phyloP scores from a whole-genome alignment of 441 rosid genomes.

The Bruguiera hainesii region DNA sequence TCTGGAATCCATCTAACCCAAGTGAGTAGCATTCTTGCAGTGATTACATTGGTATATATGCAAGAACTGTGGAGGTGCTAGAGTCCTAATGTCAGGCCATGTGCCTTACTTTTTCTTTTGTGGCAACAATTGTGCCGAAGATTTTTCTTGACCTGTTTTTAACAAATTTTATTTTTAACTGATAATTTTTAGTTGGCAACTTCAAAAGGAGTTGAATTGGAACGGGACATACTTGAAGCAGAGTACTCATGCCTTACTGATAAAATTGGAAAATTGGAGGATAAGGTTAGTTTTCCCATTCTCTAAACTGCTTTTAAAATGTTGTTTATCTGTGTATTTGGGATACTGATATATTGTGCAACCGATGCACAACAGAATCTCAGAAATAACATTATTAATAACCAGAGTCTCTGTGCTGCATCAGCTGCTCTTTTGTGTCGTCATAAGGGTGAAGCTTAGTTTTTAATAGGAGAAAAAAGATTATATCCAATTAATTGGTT shows the following conservation, averaged over 20 bases:
- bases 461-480: too few relatives aligned
- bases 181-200: slow-evolving; percentile 47
- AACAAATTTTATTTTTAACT: slow-evolving; percentile 22
- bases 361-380: neutral
- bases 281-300: slow-evolving; percentile 55
- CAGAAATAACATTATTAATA: too few relatives aligned
- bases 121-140: neutral
- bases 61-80: neutral
- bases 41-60: slow-evolving; percentile 12
- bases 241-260: slow-evolving; percentile 67
- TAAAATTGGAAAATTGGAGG: slow-evolving; percentile 59
- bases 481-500: too few relatives aligned
- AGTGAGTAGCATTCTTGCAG: slow-evolving; percentile 37
- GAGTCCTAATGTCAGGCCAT: neutral
- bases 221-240: slow-evolving; percentile 71
- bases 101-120: slow-evolving; percentile 14
- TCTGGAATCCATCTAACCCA: slow-evolving; percentile 42
- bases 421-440: too few relatives aligned
- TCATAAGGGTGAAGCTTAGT: too few relatives aligned
- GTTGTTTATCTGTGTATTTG: slow-evolving; percentile 8
- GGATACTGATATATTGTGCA: slow-evolving; percentile 1
- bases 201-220: slow-evolving; percentile 67
- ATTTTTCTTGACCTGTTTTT: slow-evolving; percentile 11
- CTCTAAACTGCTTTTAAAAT: neutral
- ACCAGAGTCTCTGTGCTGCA: too few relatives aligned